Base-by-base conservation (phyloP, 495 filamentous ascomycete species). In the Apodospora peruviana region DNA sequence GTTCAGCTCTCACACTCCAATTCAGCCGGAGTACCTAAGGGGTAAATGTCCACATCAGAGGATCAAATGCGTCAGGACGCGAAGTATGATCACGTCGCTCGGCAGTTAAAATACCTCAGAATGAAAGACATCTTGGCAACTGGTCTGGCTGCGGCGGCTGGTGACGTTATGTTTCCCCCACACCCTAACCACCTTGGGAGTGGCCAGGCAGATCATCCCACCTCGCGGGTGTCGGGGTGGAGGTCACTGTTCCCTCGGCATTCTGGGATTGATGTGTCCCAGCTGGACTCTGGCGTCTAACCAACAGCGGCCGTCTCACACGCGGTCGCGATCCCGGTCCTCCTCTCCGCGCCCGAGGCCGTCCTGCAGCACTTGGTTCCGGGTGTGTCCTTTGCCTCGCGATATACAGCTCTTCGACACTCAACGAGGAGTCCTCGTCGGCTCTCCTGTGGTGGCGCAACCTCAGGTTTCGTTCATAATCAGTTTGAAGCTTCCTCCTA, bases 401-500 rank as follows among this genome's bases (percentile, higher is more conserved):
- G 9, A 53, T 48, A 18, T 57, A 55, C 19, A 46, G 44, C 19
- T 52, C 44, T 34, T 54, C 51, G 1, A 50, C 47, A 23, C 24
- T 34, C 7, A 22, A 35, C n/a, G 50, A 8, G 5, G 18, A 12
- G 50, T 5, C 20, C 50, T 46, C 17, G 38, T 39, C 19, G 56
- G 48, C 12, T 43, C 41, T 53, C n/a, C 48, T 45, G 19, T 52
- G 55, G 40, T 55, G 51, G 18, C 64, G 49, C 55, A 55, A 58
- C n/a, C 53, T 39, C 19, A 58, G 25, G 38, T 57, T 53, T 39
- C 66, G 50, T 3, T 41, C 52, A 18, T 65, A 50, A 36, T 63
- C 62, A 0, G 43, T 40, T 14, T 51, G 52, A 19, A 57, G 25
- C 47, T 59, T 66, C 14, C 45, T 58, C 22, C 60, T 54, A 19